Conservation (phyloP, 345 rosid genomes). For the Citrus cavaleriei region DNA sequence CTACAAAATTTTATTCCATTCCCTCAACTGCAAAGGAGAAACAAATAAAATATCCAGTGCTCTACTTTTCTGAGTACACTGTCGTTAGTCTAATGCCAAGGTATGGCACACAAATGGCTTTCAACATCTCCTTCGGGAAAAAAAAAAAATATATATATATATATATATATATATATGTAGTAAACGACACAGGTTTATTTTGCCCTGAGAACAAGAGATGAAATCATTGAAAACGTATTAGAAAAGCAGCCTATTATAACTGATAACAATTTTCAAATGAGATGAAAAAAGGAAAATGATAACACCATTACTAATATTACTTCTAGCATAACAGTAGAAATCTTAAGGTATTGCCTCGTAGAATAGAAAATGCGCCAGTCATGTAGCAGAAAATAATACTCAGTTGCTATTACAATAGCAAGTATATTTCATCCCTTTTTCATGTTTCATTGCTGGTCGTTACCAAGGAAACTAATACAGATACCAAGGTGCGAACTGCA, state of each 20-base stretch:
- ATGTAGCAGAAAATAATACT: neutral
- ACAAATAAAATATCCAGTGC: neutral
- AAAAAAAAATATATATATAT: too few relatives aligned
- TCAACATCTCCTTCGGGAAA: neutral
- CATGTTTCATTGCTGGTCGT: neutral
- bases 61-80: neutral
- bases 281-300: too few relatives aligned
- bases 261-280: neutral
- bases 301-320: too few relatives aligned
- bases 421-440: neutral
- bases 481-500: too few relatives aligned
- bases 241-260: neutral
- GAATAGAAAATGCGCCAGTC: neutral
- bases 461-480: too few relatives aligned
- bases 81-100: neutral
- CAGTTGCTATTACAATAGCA: neutral
- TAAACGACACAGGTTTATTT: neutral
- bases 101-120: neutral
- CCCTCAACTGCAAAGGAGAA: neutral
- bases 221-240: neutral
- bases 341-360: neutral
- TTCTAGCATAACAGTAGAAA: too few relatives aligned
- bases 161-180: too few relatives aligned
- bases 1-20: neutral
- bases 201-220: constrained; percentile 9